Evolutionary conservation across 805 yeast genomes (phyloP).

Genomic region (Candida tibetensis): DNA sequence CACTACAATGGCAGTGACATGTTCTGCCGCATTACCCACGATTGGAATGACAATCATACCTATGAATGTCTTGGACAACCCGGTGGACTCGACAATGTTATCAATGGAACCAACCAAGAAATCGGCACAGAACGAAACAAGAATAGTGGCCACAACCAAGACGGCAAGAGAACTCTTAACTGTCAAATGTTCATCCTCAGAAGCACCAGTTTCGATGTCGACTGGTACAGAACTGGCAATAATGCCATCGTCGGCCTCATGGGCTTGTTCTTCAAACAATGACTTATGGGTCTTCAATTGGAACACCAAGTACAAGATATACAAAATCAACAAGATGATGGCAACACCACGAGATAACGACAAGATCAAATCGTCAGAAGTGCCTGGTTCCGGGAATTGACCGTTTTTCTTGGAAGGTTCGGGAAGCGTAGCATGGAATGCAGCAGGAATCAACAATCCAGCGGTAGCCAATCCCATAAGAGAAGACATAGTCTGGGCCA

Average conservation of each 20-base stretch:
- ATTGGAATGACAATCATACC: constrained; percentile 93
- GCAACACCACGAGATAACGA: constrained; percentile 84
- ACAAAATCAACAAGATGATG: constrained; percentile 70
- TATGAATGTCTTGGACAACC: constrained; percentile 90
- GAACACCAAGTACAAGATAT: constrained; percentile 76
- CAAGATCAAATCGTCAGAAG: constrained; percentile 51
- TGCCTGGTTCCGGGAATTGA: constrained; percentile 40
- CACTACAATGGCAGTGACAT: constrained; percentile 92
- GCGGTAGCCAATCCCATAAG: constrained; percentile 88
- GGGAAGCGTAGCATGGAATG: constrained; percentile 82
- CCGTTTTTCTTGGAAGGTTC: constrained; percentile 35
- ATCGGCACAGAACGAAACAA: constrained; percentile 91
- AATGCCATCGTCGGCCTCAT: constrained; percentile 36
- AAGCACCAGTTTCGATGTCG: constrained; percentile 14
- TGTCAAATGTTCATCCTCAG: constrained; percentile 42
- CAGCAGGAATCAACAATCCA: constrained; percentile 91
- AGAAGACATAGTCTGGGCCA: constrained; percentile 97
- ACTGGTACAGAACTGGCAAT: constrained; percentile 28
- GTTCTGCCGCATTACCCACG: constrained; percentile 98
- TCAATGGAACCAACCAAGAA: constrained; percentile 92
- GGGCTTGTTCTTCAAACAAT: constrained; percentile 58
- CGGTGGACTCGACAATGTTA: constrained; percentile 76
- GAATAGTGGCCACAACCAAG: constrained; percentile 63
- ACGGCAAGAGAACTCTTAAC: constrained; percentile 52
- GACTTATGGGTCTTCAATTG: constrained; percentile 84